These are phyloP conservation scores for Lentinula sp. DNA, from an alignment of 768 basidiomycete species.

Conservation along the genomic window DNA sequence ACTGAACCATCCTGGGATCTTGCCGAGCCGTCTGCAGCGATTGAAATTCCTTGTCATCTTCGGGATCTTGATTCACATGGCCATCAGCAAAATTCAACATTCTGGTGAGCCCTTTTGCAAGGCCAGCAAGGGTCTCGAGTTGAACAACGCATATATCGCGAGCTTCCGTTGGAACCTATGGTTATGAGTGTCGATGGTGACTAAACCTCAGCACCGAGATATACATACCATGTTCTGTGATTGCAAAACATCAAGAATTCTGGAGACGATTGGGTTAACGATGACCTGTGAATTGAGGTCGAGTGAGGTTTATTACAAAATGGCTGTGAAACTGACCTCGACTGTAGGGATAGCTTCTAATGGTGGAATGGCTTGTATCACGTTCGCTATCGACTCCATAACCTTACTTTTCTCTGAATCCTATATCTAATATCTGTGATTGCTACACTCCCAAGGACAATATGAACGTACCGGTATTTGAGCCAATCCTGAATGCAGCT, in stretches of 20 bases:
- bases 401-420: constrained; percentile 88
- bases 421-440: constrained; percentile 22
- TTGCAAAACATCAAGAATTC: constrained; percentile 56
- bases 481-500: constrained; percentile 71
- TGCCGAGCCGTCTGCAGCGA: constrained; percentile 54
- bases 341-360: constrained; percentile 73
- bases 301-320: not conserved
- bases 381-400: constrained; percentile 86
- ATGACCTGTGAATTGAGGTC: constrained; percentile 44
- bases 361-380: constrained; percentile 85
- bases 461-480: constrained; percentile 57
- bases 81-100: constrained; percentile 27
- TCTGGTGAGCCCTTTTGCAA: constrained; percentile 83
- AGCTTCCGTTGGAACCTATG: constrained; percentile 69
- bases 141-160: constrained; percentile 60
- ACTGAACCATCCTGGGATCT: constrained; percentile 52
- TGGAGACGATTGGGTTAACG: constrained; percentile 66
- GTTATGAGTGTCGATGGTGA: not conserved
- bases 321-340: constrained; percentile 36
- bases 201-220: not conserved
- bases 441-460: not conserved
- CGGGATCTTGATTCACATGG: constrained; percentile 37
- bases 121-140: constrained; percentile 75
- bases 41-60: constrained; percentile 42
- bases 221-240: constrained; percentile 30